Evolutionary conservation across 257 asterid genomes (phyloP).

Genomic region (Handroanthus guayacan): DNA sequence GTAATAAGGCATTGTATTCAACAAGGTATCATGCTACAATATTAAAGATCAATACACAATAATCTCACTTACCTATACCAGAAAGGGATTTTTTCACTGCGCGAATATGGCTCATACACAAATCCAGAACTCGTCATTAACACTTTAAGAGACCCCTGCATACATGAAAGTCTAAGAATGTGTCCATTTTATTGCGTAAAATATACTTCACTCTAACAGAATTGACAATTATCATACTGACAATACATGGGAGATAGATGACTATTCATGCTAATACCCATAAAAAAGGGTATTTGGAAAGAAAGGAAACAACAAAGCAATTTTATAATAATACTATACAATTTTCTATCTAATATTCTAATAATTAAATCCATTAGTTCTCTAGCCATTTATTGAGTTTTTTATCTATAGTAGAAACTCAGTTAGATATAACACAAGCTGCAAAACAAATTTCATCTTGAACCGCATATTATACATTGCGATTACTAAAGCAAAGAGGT

Average conservation of each 20-base stretch:
- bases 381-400: neutral
- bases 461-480: neutral
- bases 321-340: neutral
- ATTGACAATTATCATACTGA: neutral
- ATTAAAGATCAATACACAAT: slow-evolving; percentile 18
- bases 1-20: neutral
- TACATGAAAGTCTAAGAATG: slow-evolving; percentile 37
- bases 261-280: slow-evolving; percentile 21
- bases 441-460: neutral
- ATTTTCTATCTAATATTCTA: slow-evolving; percentile 1
- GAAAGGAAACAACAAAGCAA: slow-evolving; percentile 19
- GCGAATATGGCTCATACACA: slow-evolving; percentile 80
- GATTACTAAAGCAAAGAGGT: slow-evolving; percentile 6
- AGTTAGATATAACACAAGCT: no score
- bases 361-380: neutral
- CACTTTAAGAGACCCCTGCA: slow-evolving; percentile 68
- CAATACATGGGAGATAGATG: neutral
- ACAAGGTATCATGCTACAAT: slow-evolving; percentile 20
- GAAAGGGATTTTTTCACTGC: slow-evolving; percentile 69
- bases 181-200: slow-evolving; percentile 18
- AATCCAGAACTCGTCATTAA: slow-evolving; percentile 82
- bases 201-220: slow-evolving; percentile 2
- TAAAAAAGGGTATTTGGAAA: neutral
- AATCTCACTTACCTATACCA: slow-evolving; percentile 65
- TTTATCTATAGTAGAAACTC: neutral